phyloP scores from a whole-genome alignment of 2,329 filamentous ascomycete genomes.

The Aspergillus neotritici region DNA sequence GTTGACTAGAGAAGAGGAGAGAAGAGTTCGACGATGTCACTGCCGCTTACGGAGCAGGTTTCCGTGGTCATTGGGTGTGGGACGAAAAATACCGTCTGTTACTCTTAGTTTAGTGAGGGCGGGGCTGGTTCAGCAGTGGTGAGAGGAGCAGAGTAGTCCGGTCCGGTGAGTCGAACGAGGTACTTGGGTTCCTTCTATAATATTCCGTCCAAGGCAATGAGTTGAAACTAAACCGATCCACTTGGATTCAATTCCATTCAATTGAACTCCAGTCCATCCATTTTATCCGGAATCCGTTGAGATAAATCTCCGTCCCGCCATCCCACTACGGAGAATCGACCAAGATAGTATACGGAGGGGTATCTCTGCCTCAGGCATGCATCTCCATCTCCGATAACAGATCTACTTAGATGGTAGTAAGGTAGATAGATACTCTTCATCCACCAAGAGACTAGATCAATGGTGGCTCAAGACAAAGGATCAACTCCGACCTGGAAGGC shows the following conservation, averaged over 20 bases:
- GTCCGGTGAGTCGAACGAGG: conserved; percentile 16
- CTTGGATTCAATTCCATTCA: too few relatives aligned
- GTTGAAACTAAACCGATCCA: too few relatives aligned
- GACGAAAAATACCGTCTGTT: conserved; percentile 19
- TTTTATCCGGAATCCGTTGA: too few relatives aligned
- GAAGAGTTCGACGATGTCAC: conserved; percentile 16
- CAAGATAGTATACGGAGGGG: too few relatives aligned
- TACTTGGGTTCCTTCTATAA: background rate
- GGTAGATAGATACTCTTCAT: too few relatives aligned
- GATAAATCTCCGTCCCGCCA: background rate
- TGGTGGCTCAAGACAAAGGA: too few relatives aligned
- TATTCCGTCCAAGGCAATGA: background rate
- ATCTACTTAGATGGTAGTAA: too few relatives aligned
- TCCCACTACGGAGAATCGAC: background rate
- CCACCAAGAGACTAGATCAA: too few relatives aligned
- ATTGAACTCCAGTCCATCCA: too few relatives aligned
- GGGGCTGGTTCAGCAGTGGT: conserved; percentile 13
- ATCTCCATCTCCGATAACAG: too few relatives aligned
- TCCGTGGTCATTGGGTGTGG: conserved; percentile 32
- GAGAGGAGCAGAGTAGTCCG: conserved; percentile 36
- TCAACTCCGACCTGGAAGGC: too few relatives aligned
- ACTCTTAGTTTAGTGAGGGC: conserved; percentile 7
- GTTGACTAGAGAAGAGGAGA: conserved; percentile 11
- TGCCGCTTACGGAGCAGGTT: conserved; percentile 29
- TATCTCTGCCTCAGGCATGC: too few relatives aligned